Evolutionary conservation across 441 rosid genomes (phyloP).

Genomic region (Jatropha podagrica): DNA sequence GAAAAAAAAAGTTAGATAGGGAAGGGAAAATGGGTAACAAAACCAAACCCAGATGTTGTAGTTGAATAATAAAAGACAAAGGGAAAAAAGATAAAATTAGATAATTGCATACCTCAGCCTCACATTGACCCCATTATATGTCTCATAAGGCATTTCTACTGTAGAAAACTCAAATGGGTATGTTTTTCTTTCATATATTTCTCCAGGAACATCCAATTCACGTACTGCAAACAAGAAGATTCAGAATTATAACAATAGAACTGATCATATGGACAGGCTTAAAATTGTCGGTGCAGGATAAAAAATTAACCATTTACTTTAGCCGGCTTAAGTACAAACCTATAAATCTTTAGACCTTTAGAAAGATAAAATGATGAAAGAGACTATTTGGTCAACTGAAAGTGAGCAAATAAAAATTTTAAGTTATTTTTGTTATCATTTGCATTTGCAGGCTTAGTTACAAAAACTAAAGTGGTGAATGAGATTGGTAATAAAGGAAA

Average conservation of each 20-base stretch:
- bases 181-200: constrained; percentile 81
- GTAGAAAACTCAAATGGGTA: constrained; percentile 93
- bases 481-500: too few species aligned
- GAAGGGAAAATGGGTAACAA: too few species aligned
- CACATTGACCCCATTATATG: constrained; percentile 91
- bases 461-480: too few species aligned
- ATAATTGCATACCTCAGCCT: constrained; percentile 68
- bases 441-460: too few species aligned
- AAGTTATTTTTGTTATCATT: background rate
- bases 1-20: too few species aligned
- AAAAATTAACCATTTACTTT: constrained; percentile 5
- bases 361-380: constrained; percentile 1
- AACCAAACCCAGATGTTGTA: too few species aligned
- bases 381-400: background rate
- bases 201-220: constrained; percentile 96
- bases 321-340: background rate
- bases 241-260: constrained; percentile 9
- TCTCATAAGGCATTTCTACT: constrained; percentile 94
- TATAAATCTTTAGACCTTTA: background rate
- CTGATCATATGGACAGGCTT: background rate
- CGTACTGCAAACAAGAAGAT: constrained; percentile 59
- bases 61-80: too few species aligned
- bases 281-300: background rate
- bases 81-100: background rate
- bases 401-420: background rate